Evolutionary conservation across 495 filamentous ascomycete genomes (phyloP).

Genomic region (Sabuloglossum arenarium): DNA sequence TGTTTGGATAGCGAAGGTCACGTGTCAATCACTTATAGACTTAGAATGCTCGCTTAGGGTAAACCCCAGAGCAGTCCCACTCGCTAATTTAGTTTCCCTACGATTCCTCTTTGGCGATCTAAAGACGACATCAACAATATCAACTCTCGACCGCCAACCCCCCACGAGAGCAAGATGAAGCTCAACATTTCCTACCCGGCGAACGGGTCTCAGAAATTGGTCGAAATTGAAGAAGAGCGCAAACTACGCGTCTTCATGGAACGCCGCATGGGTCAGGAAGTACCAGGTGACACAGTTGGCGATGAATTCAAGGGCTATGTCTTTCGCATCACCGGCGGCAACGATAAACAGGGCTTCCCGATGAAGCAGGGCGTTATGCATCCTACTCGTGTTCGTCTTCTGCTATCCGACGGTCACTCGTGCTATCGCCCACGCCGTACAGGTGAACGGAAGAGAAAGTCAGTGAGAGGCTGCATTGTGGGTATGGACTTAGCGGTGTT

Average conservation of each 20-base stretch:
- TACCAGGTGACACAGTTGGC: conserved; percentile 78
- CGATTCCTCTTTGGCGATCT: neutral
- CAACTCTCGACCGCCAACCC: neutral
- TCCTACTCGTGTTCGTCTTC: conserved; percentile 88
- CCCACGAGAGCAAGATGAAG: conserved; percentile 41
- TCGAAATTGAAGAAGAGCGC: conserved; percentile 98
- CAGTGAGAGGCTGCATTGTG: conserved; percentile 93
- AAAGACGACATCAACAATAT: conserved; percentile 3
- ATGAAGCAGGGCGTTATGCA: conserved; percentile 99
- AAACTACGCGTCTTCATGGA: conserved; percentile 72
- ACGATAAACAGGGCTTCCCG: conserved; percentile 99
- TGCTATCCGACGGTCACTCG: conserved; percentile 80
- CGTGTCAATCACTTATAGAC: neutral
- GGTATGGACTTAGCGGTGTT: conserved; percentile 84
- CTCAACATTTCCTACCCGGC: conserved; percentile 96
- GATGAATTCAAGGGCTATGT: conserved; percentile 99
- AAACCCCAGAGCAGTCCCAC: neutral
- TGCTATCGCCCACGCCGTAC: conserved; percentile 96
- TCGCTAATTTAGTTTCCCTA: neutral
- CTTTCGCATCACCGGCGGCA: conserved; percentile 95
- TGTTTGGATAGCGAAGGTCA: neutral
- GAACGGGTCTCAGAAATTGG: conserved; percentile 97
- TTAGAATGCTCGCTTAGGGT: neutral
- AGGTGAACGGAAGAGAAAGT: conserved; percentile 98
- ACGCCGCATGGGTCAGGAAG: conserved; percentile 88